Conservation (phyloP, 163 green algal species). For the Scenedesmus sp. region DNA sequence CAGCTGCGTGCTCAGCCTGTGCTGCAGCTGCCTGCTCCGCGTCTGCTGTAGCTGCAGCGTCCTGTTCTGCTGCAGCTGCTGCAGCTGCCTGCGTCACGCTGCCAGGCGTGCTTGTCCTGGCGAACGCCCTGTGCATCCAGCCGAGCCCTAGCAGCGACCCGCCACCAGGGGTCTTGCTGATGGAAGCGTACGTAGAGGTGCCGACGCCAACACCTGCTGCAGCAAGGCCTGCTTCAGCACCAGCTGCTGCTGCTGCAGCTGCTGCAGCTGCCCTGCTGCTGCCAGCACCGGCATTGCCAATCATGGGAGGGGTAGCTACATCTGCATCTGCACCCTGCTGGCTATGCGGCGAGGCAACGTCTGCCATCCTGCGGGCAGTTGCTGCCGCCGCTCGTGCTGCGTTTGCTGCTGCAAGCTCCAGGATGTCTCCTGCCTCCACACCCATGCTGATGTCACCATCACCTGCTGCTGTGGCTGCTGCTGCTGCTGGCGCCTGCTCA, state of each 20-base stretch:
- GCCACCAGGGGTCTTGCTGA: slow-evolving; percentile 41
- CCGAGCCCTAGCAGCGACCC: slow-evolving; percentile 32
- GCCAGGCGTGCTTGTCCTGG: slow-evolving; percentile 14
- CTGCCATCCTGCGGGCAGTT: not conserved
- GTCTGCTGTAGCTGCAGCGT: not conserved
- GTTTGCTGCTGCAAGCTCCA: not conserved
- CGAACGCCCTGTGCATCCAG: slow-evolving; percentile 29
- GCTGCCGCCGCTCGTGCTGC: not conserved
- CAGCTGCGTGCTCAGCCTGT: not conserved
- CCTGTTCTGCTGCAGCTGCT: not conserved
- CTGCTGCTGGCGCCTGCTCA: not conserved
- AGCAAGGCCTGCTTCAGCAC: not conserved
- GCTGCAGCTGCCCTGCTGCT: not conserved
- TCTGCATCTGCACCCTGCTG: not conserved
- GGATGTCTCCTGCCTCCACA: not conserved
- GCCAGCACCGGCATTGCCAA: not conserved
- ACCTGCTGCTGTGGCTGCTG: not conserved
- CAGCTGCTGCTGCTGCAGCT: not conserved
- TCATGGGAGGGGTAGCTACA: not conserved
- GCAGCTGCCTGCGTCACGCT: not conserved
- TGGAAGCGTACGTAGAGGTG: not conserved
- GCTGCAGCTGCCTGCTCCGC: not conserved
- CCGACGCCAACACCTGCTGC: not conserved
- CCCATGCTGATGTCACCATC: not conserved
- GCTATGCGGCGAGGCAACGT: not conserved